Base-by-base conservation (phyloP, 2,329 filamentous ascomycete species). In the Hypoxylon sp. region DNA sequence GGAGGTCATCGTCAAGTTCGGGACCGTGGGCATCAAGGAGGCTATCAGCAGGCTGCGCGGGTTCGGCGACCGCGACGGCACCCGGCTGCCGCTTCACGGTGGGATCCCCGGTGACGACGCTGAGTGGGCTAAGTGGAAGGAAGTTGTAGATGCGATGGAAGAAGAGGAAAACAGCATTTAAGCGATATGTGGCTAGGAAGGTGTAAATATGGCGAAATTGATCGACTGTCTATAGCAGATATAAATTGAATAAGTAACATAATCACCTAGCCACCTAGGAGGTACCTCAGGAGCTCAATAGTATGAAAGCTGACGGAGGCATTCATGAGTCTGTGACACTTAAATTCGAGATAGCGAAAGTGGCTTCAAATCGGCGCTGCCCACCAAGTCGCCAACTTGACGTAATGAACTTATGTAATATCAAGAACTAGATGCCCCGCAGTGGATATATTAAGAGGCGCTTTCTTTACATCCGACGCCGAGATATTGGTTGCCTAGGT, bases 11-110 rank as follows among this genome's bases (percentile, higher is more conserved):
- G 86, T 81, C 0, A 79, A 74, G 60, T 84, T 79, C 70, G 86
- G 86, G 0, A 83, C 83, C 0, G 79, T 88, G 0, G 87, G 86
- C 1, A 87, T 89, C 69, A 88, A 88, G 71, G 86, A 89, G 73
- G 85, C 81, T 0, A 77, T 85, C 4, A 81, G 80, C 55, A 75
- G 85, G 37, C 74, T 87, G n/a, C 78, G 85, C 58, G 81, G 82
- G 0, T 77, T 87, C 52, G 86, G 86, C 1, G 83, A 84, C 48
- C 71, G 75, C 52, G 84, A 86, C 57, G 85, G 85, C 10, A 85
- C 82, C 5, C 76, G 86, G 53, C 68, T 88, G 62, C 86, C 86
- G 2, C 73, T 88, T 31, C 73, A 76, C 31, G 84, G 84, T 1
- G 84, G 83, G 1, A 78, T 88, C 53, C 80, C 82, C 0, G 82